phyloP scores from a whole-genome alignment of 2,329 filamentous ascomycete genomes.

The Zymoseptoria crescenta region DNA sequence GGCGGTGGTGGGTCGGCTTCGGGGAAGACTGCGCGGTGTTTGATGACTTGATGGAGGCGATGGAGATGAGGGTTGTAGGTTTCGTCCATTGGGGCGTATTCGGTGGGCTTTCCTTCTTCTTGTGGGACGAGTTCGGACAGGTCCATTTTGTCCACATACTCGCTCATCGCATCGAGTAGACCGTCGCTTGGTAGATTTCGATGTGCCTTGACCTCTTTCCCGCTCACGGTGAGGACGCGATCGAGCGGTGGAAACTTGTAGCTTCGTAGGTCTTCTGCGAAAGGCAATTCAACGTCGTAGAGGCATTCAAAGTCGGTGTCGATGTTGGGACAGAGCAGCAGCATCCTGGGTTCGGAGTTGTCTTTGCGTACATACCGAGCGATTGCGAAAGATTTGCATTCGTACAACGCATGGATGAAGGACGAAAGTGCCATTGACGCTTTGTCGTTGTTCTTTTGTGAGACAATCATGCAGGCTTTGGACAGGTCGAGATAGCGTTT shows the following conservation, averaged over 20 bases:
- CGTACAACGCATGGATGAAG: conserved; percentile 76
- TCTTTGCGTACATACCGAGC: conserved; percentile 81
- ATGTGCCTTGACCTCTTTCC: conserved; percentile 71
- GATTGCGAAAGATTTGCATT: conserved; percentile 77
- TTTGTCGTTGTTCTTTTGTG: conserved; percentile 70
- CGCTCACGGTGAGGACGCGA: conserved; percentile 77
- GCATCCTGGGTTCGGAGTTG: conserved; percentile 64
- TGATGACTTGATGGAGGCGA: conserved; percentile 77
- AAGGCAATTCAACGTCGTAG: conserved; percentile 83
- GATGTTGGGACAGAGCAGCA: conserved; percentile 73
- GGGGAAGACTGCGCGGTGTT: conserved; percentile 70
- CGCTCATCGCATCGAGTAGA: conserved; percentile 72
- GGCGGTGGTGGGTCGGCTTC: conserved; percentile 55
- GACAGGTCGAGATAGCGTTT: conserved; percentile 81
- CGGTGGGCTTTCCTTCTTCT: conserved; percentile 58
- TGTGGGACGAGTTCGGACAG: conserved; percentile 63
- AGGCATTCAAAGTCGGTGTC: conserved; percentile 76
- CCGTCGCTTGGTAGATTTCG: conserved; percentile 71
- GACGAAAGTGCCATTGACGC: conserved; percentile 81
- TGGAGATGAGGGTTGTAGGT: conserved; percentile 82
- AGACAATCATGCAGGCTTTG: conserved; percentile 67
- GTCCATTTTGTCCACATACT: conserved; percentile 92
- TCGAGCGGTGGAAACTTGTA: conserved; percentile 90
- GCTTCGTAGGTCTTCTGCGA: conserved; percentile 82
- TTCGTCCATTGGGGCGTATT: conserved; percentile 73